A percentile compares a stretch with the other conserved stretches of the same genome.
phyloP scores from a whole-genome alignment of 306 rosid genomes.

The Quercus glauca region DNA sequence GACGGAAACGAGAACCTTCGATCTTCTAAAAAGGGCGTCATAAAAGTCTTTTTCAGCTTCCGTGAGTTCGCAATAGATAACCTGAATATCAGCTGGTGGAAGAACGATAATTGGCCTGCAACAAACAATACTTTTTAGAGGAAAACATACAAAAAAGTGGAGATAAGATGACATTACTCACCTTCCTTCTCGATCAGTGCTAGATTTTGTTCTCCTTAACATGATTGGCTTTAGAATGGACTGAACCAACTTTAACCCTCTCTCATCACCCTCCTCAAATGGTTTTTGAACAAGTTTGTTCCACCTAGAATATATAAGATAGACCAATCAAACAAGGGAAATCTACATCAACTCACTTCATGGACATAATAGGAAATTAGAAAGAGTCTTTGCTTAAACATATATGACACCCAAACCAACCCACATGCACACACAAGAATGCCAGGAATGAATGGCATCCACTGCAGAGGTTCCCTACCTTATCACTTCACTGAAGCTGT shows the following conservation, averaged over 20 bases:
- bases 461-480: too few relatives aligned
- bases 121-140: constrained; percentile 28
- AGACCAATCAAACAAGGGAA: constrained; percentile 19
- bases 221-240: constrained; percentile 88
- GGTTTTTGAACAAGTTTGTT: constrained; percentile 95
- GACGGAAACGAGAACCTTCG: constrained; percentile 46
- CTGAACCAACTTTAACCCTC: constrained; percentile 85
- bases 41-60: constrained; percentile 93
- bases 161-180: constrained; percentile 33
- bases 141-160: constrained; percentile 6
- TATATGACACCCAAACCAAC: neutral
- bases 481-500: too few relatives aligned
- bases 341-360: constrained; percentile 19
- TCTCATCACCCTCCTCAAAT: constrained; percentile 93
- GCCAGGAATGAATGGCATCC: too few relatives aligned
- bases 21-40: constrained; percentile 81
- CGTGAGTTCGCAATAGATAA: constrained; percentile 82
- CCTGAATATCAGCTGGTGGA: constrained; percentile 89
- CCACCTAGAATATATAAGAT: constrained; percentile 70
- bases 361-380: neutral
- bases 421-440: neutral
- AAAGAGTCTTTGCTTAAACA: neutral
- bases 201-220: constrained; percentile 92
- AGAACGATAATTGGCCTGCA: constrained; percentile 92
- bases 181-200: constrained; percentile 92